phyloP scores from a whole-genome alignment of 2,329 filamentous ascomycete species.

The Scopulariopsis brevicaulis region DNA sequence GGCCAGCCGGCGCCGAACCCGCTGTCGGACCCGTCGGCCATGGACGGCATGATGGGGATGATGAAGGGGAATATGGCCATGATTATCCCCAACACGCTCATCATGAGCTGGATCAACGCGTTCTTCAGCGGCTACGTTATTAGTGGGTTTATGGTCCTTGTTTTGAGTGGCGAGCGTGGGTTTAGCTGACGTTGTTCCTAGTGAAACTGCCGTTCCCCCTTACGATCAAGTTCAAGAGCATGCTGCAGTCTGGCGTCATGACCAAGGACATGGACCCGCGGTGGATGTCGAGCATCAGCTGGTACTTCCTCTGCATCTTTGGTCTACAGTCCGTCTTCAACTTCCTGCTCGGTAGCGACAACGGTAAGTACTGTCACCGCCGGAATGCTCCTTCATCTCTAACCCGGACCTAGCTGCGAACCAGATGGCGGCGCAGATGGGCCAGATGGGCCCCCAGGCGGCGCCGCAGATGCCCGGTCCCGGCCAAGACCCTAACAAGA shows the following conservation, averaged over 20 bases:
- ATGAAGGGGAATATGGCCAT: conserved; percentile 99
- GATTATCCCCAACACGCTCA: conserved; percentile 97
- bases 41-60: conserved; percentile 99
- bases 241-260: conserved; percentile 94
- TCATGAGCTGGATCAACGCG: conserved; percentile 99
- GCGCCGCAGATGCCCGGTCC: conserved; percentile 70
- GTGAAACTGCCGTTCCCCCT: conserved; percentile 97
- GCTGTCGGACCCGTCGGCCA: conserved; percentile 86
- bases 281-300: conserved; percentile 97
- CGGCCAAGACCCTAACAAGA: conserved; percentile 88
- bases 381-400: conserved; percentile 5
- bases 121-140: conserved; percentile 99
- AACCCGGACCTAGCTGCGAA: conserved; percentile 56
- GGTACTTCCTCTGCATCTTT: conserved; percentile 98
- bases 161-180: background rate
- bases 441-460: conserved; percentile 62
- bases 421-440: conserved; percentile 86
- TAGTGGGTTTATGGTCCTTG: conserved; percentile 37
- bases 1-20: conserved; percentile 87
- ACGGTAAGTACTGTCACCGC: conserved; percentile 50
- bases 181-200: conserved; percentile 12
- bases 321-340: conserved; percentile 95
- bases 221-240: conserved; percentile 98
- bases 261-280: conserved; percentile 93
- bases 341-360: conserved; percentile 91